phyloP scores from a whole-genome alignment of 83 land plant genomes.

The Picea abies region DNA sequence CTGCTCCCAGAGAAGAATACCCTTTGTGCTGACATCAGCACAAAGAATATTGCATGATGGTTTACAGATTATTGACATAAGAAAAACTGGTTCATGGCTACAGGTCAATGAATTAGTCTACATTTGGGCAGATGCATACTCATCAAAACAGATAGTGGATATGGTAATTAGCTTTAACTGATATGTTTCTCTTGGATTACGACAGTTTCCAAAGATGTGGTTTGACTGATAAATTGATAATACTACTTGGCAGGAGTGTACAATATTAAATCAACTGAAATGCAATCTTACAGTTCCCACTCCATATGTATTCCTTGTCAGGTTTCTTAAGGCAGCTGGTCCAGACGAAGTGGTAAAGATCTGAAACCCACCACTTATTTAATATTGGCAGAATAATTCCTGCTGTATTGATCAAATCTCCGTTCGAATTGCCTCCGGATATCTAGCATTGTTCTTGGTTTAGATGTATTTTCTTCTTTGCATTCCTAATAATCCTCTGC shows the following conservation, averaged over 20 bases:
- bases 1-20: background rate
- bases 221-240: background rate
- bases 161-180: slow-evolving; percentile 27
- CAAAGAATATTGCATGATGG: too few relatives aligned
- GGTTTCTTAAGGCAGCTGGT: slow-evolving; percentile 63
- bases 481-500: background rate
- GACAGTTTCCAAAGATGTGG: background rate
- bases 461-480: slow-evolving; percentile 67
- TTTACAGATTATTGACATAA: background rate
- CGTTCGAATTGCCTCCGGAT: background rate
- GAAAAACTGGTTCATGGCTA: background rate
- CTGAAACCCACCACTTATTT: background rate
- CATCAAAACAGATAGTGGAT: slow-evolving; percentile 46
- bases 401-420: background rate
- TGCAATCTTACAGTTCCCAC: slow-evolving; percentile 73
- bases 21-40: too few relatives aligned
- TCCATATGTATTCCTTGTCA: slow-evolving; percentile 67
- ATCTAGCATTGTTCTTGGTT: slow-evolving; percentile 62
- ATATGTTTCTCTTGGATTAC: background rate
- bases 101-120: slow-evolving; percentile 47
- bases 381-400: background rate
- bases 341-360: slow-evolving; percentile 42
- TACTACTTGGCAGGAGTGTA: slow-evolving; percentile 35
- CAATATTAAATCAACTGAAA: slow-evolving; percentile 51
- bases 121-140: slow-evolving; percentile 33